These are phyloP conservation scores for Wickerhamiella spandovensis DNA, from an alignment of 805 yeast genomes.

Conservation along the genomic window DNA sequence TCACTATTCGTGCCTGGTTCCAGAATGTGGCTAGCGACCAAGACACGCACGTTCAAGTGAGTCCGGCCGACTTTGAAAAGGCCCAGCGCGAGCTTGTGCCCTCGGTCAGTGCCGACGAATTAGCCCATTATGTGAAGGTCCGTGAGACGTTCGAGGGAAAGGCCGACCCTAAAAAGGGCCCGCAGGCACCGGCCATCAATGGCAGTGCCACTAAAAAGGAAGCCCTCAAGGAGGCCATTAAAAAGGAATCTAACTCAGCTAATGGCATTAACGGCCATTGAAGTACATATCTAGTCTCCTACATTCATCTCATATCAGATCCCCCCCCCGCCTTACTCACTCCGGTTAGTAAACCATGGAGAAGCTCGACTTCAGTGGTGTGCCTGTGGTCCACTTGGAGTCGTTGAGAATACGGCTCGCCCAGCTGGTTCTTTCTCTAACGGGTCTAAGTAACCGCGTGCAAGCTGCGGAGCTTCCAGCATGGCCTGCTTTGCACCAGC, in stretches of 20 bases:
- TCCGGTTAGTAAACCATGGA: neutral
- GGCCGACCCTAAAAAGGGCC: neutral
- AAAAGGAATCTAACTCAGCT: neutral
- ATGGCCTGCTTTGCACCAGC: conserved; percentile 65
- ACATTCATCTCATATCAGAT: too few species aligned
- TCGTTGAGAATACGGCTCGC: conserved; percentile 16
- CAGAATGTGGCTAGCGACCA: conserved; percentile 57
- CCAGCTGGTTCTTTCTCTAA: conserved; percentile 42
- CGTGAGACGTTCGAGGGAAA: conserved; percentile 34
- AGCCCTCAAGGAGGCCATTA: neutral
- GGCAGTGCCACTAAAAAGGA: neutral
- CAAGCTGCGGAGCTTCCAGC: conserved; percentile 34
- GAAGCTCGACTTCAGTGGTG: conserved; percentile 12
- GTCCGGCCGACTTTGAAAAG: conserved; percentile 59
- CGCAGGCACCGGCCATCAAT: neutral
- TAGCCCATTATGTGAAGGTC: conserved; percentile 68
- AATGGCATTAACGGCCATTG: neutral
- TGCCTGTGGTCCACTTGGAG: conserved; percentile 15
- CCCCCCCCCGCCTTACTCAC: neutral
- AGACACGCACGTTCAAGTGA: conserved; percentile 59
- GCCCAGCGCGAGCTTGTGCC: conserved; percentile 65
- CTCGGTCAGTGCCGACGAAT: conserved; percentile 77
- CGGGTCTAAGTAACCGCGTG: conserved; percentile 42
- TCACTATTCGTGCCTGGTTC: conserved; percentile 80
- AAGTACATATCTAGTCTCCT: neutral